These are phyloP conservation scores for Neurospora sp. DNA, from an alignment of 495 filamentous ascomycete species.

Conservation along the genomic window DNA sequence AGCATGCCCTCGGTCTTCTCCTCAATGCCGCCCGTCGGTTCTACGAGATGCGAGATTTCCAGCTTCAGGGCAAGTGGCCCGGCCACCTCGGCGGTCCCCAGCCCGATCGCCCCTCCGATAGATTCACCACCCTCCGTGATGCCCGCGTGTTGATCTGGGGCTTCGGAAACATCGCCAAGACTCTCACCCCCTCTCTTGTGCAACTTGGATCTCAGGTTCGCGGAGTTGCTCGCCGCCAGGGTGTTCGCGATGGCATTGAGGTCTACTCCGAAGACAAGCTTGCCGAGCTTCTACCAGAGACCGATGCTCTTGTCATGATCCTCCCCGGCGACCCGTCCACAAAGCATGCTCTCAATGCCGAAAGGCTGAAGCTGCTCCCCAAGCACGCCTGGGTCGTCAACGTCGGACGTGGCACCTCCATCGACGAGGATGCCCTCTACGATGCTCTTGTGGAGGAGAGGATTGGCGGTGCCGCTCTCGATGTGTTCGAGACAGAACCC, in stretches of 20 bases:
- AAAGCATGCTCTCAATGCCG: conserved; percentile 56
- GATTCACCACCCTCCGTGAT: conserved; percentile 45
- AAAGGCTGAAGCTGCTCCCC: conserved; percentile 62
- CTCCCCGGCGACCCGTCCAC: conserved; percentile 57
- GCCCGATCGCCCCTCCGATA: conserved; percentile 33
- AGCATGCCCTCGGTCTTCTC: conserved; percentile 45
- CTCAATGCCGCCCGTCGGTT: conserved; percentile 41
- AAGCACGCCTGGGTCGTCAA: conserved; percentile 72
- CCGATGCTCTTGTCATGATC: conserved; percentile 72
- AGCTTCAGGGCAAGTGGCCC: conserved; percentile 43
- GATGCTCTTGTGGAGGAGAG: conserved; percentile 57
- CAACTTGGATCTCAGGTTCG: conserved; percentile 40
- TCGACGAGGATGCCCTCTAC: conserved; percentile 72
- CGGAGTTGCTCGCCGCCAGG: conserved; percentile 41
- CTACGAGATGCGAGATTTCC: conserved; percentile 49
- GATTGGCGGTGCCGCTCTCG: conserved; percentile 58
- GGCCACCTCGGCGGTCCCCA: conserved; percentile 47
- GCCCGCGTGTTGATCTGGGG: conserved; percentile 54
- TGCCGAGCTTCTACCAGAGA: conserved; percentile 49
- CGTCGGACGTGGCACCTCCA: conserved; percentile 68
- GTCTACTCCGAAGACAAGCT: conserved; percentile 37
- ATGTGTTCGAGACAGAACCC: conserved; percentile 76
- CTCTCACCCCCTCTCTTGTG: conserved; percentile 58
- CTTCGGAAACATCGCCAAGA: conserved; percentile 77
- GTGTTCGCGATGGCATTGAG: conserved; percentile 47